These are phyloP conservation scores for Pleurotus cornucopiae DNA, from an alignment of 768 basidiomycete species.

Conservation along the genomic window DNA sequence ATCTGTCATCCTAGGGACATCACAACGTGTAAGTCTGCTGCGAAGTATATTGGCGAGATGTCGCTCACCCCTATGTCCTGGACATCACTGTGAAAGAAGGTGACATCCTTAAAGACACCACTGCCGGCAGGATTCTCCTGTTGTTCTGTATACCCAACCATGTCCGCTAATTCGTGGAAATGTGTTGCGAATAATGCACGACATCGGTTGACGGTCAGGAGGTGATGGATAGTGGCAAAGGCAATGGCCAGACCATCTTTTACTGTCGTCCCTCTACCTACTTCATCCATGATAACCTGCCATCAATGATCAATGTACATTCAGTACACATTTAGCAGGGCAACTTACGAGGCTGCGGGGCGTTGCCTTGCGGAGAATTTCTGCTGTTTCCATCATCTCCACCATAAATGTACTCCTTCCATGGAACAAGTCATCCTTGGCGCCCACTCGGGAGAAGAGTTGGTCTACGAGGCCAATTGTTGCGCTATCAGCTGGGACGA, in stretches of 20 bases:
- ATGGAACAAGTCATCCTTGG: conserved; percentile 90
- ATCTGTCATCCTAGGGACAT: conserved; percentile 57
- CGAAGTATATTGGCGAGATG: no score
- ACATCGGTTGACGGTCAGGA: conserved; percentile 65
- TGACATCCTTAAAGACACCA: conserved; percentile 55
- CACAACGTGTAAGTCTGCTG: no score
- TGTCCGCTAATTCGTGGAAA: conserved; percentile 88
- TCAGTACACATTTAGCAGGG: neutral
- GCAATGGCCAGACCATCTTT: conserved; percentile 92
- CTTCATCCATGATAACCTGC: conserved; percentile 99
- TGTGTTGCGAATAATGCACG: conserved; percentile 97
- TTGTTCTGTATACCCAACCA: conserved; percentile 59
- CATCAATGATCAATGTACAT: neutral
- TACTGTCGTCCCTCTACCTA: conserved; percentile 93
- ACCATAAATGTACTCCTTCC: conserved; percentile 98
- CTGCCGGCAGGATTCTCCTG: conserved; percentile 28
- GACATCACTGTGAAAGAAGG: conserved; percentile 88
- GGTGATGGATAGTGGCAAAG: conserved; percentile 84
- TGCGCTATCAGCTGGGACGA: conserved; percentile 85
- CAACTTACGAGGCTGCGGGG: conserved; percentile 69
- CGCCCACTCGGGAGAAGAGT: conserved; percentile 92
- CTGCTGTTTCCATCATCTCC: conserved; percentile 94
- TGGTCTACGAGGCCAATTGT: conserved; percentile 83
- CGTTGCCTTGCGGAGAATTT: conserved; percentile 85
- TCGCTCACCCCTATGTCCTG: conserved; percentile 67